Conservation (phyloP, 2,329 filamentous ascomycete species). For the Ophiobolus disseminans region DNA sequence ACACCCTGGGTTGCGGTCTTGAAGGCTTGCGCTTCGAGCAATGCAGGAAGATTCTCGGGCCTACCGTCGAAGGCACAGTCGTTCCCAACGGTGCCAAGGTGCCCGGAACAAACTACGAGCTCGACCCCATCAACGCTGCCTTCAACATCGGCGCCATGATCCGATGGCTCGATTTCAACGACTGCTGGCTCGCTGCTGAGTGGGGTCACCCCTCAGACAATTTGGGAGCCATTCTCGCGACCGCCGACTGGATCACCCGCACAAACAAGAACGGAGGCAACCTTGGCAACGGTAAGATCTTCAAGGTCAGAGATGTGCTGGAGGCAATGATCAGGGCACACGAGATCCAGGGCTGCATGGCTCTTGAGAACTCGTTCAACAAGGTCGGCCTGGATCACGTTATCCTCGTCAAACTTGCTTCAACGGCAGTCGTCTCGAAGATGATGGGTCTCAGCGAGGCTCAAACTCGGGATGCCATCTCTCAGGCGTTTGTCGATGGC, state of each 20-base stretch:
- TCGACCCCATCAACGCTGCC: conserved; percentile 93
- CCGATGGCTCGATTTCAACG: conserved; percentile 99
- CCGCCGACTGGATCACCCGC: conserved; percentile 96
- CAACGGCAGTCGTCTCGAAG: conserved; percentile 90
- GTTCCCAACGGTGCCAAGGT: conserved; percentile 93
- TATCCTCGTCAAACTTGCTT: conserved; percentile 96
- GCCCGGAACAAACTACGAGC: conserved; percentile 88
- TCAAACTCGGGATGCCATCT: conserved; percentile 94
- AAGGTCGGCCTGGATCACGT: conserved; percentile 98
- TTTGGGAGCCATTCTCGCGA: conserved; percentile 92
- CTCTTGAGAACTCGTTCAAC: conserved; percentile 98
- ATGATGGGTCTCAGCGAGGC: conserved; percentile 88
- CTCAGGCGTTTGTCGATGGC: conserved; percentile 96
- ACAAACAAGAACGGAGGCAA: conserved; percentile 88
- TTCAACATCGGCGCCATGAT: conserved; percentile 99
- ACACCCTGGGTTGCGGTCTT: conserved; percentile 95
- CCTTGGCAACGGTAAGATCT: conserved; percentile 74
- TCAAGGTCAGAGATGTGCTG: conserved; percentile 88
- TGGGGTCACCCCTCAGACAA: conserved; percentile 99
- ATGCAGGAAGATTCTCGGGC: conserved; percentile 93
- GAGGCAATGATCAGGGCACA: conserved; percentile 99
- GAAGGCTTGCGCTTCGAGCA: conserved; percentile 95
- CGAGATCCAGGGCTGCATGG: conserved; percentile 97
- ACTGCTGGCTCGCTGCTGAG: conserved; percentile 98
- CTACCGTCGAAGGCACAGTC: conserved; percentile 85